Evolutionary conservation across 768 basidiomycete species (phyloP).

Genomic region (Termitomyces sp.): DNA sequence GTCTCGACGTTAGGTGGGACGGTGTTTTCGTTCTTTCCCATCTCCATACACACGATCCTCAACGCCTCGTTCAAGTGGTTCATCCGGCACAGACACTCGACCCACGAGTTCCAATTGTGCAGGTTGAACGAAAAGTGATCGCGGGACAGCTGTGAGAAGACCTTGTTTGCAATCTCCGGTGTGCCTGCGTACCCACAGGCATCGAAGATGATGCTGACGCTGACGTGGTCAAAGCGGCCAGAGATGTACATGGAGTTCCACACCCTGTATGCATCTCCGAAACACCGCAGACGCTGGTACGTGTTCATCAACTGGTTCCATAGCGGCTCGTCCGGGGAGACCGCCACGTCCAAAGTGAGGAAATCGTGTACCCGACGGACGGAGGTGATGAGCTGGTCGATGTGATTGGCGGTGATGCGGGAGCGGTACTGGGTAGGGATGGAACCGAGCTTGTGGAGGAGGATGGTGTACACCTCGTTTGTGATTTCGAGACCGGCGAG

Average conservation of each 20-base stretch:
- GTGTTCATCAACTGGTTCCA: constrained; percentile 90
- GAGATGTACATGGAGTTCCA: constrained; percentile 74
- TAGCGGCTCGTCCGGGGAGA: constrained; percentile 64
- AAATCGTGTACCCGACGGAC: constrained; percentile 69
- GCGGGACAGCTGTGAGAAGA: constrained; percentile 49
- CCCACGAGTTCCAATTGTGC: constrained; percentile 76
- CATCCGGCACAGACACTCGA: constrained; percentile 83
- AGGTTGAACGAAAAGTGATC: constrained; percentile 52
- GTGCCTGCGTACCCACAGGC: constrained; percentile 68
- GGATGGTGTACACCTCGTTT: constrained; percentile 60
- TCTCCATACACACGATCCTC: constrained; percentile 58
- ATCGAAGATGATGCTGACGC: constrained; percentile 82
- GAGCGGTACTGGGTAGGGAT: constrained; percentile 33
- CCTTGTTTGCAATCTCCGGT: constrained; percentile 45
- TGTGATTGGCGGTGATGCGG: constrained; percentile 15
- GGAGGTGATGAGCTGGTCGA: constrained; percentile 37
- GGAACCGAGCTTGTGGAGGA: constrained; percentile 53
- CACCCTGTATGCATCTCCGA: constrained; percentile 66
- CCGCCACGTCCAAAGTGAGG: constrained; percentile 74
- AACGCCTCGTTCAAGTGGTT: constrained; percentile 65
- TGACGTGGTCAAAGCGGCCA: constrained; percentile 55
- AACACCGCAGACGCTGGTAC: constrained; percentile 76
- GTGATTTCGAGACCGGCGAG: constrained; percentile 54
- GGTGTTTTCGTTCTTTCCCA: constrained; percentile 44
- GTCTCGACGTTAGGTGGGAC: constrained; percentile 48